These are phyloP conservation scores for Thielaviopsis ethacetica DNA, from an alignment of 2,329 filamentous ascomycete genomes.

Conservation along the genomic window DNA sequence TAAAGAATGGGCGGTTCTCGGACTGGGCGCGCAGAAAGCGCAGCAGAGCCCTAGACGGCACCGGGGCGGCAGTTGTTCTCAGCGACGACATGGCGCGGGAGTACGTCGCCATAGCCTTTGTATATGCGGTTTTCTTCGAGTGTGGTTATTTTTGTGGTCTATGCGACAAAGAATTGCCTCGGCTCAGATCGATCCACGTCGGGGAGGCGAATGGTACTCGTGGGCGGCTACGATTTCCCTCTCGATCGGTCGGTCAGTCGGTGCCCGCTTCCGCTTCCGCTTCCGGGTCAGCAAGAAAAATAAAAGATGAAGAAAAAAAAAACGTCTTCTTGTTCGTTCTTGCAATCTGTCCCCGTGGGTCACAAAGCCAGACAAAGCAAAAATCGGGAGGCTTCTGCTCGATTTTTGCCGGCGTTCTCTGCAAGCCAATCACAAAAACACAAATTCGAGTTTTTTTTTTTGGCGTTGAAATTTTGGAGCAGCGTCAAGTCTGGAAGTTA, in stretches of 20 bases:
- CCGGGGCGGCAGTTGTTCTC: slow-evolving; percentile 22
- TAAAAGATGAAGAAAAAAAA: neutral
- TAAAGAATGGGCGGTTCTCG: slow-evolving; percentile 37
- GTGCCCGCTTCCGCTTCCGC: neutral
- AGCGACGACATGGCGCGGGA: slow-evolving; percentile 27
- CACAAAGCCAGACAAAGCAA: neutral
- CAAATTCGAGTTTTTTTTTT: neutral
- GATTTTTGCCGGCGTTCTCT: neutral
- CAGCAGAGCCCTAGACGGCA: slow-evolving; percentile 42
- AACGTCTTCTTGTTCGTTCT: neutral
- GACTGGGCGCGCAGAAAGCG: slow-evolving; percentile 60
- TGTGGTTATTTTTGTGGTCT: too few species aligned
- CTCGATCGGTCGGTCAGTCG: neutral
- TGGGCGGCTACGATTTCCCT: neutral
- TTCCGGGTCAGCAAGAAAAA: neutral
- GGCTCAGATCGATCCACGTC: neutral
- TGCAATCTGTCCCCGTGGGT: neutral
- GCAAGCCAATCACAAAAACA: neutral
- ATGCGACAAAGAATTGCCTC: neutral
- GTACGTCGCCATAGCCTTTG: slow-evolving; percentile 6
- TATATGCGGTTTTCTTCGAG: neutral
- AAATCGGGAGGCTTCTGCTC: neutral
- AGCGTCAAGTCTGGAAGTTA: neutral
- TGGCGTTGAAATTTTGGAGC: neutral
- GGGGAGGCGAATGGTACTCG: neutral